A percentile compares a stretch with the other conserved stretches of the same genome.
Evolutionary conservation across 2,329 filamentous ascomycete species (phyloP).

Genomic region (Byssothecium circinans): DNA sequence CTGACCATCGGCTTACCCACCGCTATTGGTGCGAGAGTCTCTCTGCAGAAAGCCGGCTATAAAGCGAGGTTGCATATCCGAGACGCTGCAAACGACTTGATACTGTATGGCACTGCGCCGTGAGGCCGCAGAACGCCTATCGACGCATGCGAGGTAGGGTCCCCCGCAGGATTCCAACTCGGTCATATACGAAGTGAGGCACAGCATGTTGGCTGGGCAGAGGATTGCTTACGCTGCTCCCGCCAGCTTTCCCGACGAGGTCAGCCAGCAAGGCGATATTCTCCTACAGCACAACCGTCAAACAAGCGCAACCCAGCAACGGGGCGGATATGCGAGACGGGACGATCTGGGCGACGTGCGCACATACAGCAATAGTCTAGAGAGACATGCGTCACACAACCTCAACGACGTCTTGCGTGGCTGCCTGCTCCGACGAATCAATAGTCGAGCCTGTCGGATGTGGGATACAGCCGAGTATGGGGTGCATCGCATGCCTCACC

Average conservation of each 20-base stretch:
- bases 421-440: background rate
- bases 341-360: slow-evolving; percentile 12
- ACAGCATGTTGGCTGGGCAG: slow-evolving; percentile 19
- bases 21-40: too few relatives aligned
- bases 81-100: too few relatives aligned
- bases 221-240: slow-evolving; percentile 11
- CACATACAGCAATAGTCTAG: background rate
- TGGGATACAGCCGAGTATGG: background rate
- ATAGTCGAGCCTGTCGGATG: background rate
- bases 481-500: background rate
- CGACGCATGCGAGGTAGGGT: slow-evolving; percentile 22
- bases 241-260: slow-evolving; percentile 13
- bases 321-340: slow-evolving; percentile 18
- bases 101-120: slow-evolving; percentile 18
- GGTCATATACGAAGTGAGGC: slow-evolving; percentile 12
- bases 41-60: too few relatives aligned
- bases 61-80: too few relatives aligned
- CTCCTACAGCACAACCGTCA: background rate
- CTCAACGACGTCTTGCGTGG: background rate
- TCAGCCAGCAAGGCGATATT: slow-evolving; percentile 21
- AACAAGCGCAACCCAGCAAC: slow-evolving; percentile 14
- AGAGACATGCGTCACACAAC: background rate
- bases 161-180: slow-evolving; percentile 20
- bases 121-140: slow-evolving; percentile 20
- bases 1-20: too few relatives aligned